These are phyloP conservation scores for Pistacia atlantica DNA, from an alignment of 345 rosid genomes.

Conservation along the genomic window DNA sequence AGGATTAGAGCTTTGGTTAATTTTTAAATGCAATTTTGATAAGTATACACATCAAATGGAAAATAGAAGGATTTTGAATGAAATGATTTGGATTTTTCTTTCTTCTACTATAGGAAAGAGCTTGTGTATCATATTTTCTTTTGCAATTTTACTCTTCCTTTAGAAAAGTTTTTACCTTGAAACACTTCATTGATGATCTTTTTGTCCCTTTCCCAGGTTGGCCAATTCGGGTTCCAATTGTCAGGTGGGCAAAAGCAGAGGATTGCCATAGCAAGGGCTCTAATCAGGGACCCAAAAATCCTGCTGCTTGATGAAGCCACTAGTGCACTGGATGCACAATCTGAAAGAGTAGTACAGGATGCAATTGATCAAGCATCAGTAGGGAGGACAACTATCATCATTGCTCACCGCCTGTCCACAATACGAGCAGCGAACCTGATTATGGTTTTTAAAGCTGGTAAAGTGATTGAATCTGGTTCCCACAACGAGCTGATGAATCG, in stretches of 20 bases:
- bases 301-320: constrained; percentile 74
- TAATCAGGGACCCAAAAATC: constrained; percentile 64
- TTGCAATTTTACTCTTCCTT: not conserved
- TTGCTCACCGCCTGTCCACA: constrained; percentile 70
- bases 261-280: constrained; percentile 70
- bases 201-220: constrained; percentile 45
- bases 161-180: not conserved
- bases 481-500: constrained; percentile 48
- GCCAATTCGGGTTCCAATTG: constrained; percentile 66
- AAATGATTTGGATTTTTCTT: not conserved
- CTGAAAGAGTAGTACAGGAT: constrained; percentile 63
- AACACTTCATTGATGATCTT: not conserved
- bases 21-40: not conserved
- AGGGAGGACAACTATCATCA: constrained; percentile 63
- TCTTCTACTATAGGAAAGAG: not conserved
- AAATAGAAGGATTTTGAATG: not conserved
- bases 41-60: not conserved
- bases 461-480: constrained; percentile 62
- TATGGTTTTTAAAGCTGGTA: constrained; percentile 58
- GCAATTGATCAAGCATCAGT: constrained; percentile 61
- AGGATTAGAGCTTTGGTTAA: not conserved
- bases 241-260: constrained; percentile 84
- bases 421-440: constrained; percentile 49
- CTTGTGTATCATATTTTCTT: not conserved
- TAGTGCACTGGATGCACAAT: constrained; percentile 69